Evolutionary conservation across 1,284 basidiomycete species (phyloP).

Genomic region (Clitocybe nebularis): DNA sequence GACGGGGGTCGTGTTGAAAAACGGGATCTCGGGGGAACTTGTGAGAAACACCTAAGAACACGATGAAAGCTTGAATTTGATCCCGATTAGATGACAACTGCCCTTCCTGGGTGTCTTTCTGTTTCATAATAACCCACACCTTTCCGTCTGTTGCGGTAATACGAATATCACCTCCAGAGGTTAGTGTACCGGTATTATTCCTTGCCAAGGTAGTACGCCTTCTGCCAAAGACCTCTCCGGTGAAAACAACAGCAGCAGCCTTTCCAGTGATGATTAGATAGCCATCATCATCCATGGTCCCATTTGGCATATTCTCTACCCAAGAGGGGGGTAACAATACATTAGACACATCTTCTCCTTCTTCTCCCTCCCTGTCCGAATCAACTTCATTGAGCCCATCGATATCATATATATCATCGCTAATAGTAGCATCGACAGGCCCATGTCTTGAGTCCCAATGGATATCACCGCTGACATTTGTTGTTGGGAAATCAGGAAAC

Average conservation of each 20-base stretch:
- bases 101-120: not conserved
- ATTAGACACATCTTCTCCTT: not conserved
- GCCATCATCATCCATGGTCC: not conserved
- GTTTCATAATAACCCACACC: not conserved
- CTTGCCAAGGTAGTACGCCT: not conserved
- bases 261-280: not conserved
- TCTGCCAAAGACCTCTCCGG: not conserved
- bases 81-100: not conserved
- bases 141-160: not conserved
- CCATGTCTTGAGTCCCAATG: not conserved
- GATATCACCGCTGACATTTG: not conserved
- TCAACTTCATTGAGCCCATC: not conserved
- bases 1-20: not conserved
- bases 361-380: not conserved
- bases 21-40: not conserved
- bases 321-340: not conserved
- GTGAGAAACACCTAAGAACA: not conserved
- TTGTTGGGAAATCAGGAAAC: not conserved
- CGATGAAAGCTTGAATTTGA: not conserved
- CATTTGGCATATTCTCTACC: not conserved
- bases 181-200: not conserved
- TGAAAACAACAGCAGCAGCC: not conserved
- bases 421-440: not conserved
- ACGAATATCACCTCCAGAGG: not conserved
- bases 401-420: not conserved